Evolutionary conservation across 495 filamentous ascomycete species (phyloP).

Genomic region (Penicillium angulare): DNA sequence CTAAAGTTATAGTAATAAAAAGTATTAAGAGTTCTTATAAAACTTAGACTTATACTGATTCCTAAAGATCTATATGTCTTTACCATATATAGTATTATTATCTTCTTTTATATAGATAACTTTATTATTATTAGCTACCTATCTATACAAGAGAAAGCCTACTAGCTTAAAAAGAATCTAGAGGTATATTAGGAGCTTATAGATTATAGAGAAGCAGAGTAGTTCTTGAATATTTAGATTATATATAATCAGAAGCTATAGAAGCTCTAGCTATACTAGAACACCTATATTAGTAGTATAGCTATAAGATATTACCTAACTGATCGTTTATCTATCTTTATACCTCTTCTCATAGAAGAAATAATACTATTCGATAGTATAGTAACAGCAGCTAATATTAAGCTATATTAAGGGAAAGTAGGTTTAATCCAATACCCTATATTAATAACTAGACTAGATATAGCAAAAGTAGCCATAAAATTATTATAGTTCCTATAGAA

Average conservation of each 20-base stretch:
- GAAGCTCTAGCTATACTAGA: conserved; percentile 17
- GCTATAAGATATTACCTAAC: conserved; percentile 10
- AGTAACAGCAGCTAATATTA: conserved; percentile 1
- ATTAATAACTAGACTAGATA: conserved; percentile 20
- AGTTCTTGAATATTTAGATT: conserved; percentile 21
- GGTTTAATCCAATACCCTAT: conserved; percentile 24
- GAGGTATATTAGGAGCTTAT: conserved; percentile 4
- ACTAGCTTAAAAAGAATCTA: conserved; percentile 3
- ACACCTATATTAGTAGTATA: conserved; percentile 19
- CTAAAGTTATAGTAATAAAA: conserved; percentile 22
- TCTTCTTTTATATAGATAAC: too few relatives aligned
- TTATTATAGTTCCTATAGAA: conserved; percentile 22
- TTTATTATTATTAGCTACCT: background rate
- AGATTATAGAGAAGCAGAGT: conserved; percentile 11
- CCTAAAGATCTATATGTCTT: conserved; percentile 21
- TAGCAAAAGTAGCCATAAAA: conserved; percentile 4
- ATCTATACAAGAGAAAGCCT: background rate
- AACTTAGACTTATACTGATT: conserved; percentile 17
- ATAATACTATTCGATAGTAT: background rate
- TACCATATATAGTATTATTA: conserved; percentile 1
- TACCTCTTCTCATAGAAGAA: conserved; percentile 5
- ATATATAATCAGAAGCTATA: conserved; percentile 7
- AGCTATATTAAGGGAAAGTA: conserved; percentile 22
- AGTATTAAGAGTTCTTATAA: conserved; percentile 6
- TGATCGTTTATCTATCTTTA: background rate